Base-by-base conservation (phyloP, 2,329 filamentous ascomycete species). In the Keithomyces neogunnii region DNA sequence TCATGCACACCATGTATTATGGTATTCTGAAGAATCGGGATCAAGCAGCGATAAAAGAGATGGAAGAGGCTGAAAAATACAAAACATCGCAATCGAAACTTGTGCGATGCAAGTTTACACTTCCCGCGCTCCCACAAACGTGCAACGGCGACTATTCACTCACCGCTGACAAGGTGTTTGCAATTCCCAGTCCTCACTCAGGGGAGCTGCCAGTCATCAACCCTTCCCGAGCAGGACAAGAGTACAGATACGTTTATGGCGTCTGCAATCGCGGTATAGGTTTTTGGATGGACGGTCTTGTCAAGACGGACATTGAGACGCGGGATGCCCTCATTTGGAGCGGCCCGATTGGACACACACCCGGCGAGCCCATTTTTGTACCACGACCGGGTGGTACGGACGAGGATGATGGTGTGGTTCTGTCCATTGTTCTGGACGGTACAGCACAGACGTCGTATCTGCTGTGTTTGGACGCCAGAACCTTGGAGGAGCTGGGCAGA, bases 171-270 rank as follows among this genome's bases (percentile, higher is more conserved):
- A 64, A 70, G n/a, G 56, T 73, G 0, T 57, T 77, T 6, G 63
- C 71, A 28, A 78, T 82, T 45, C 70, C 71, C 5, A 72, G 70
- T 0, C 79, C 80, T 1, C 76, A 81, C 55, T 65, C 70, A 1
- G 78, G 81, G 54, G 85, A 89, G 53, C 69, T 89, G 5, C 84
- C 85, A 0, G 81, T 76, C 5, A 84, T 88, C 60, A 86, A 88
- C 64, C 77, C 80, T 0, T 52, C 57, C 1, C 81, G 74, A 56
- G 63, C 72, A 0, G 78, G 75, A 3, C 73, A 66, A 36, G 71
- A 67, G 3, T 74, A 84, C 59, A 78, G 82, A 32, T 88, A 79
- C 61, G 73, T 81, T 10, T 89, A 86, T 61, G 73, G 75, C 45
- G 61, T 80, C 13, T 60, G 75, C 1, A 78, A 76, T 54, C 75